Conservation (phyloP, 2,329 filamentous ascomycete species). For the Penicillium sp. region DNA sequence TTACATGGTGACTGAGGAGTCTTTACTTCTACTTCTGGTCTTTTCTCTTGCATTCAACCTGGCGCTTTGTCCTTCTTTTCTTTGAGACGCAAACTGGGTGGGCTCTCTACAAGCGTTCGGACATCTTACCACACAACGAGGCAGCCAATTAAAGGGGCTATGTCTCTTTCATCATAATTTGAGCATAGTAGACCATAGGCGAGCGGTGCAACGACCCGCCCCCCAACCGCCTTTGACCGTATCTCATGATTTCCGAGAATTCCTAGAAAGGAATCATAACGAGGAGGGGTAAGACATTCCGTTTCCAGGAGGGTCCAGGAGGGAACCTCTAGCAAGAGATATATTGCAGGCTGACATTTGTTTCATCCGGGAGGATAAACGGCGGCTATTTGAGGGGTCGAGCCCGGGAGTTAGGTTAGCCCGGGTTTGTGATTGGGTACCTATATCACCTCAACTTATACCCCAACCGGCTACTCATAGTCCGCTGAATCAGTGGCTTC, state of each 20-base stretch:
- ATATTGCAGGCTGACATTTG: conserved; percentile 13
- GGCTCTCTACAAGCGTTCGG: conserved; percentile 4
- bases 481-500: too few species aligned
- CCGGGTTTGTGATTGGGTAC: neutral
- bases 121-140: neutral
- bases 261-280: conserved; percentile 10
- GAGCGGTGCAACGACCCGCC: neutral
- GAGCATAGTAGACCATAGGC: neutral
- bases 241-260: conserved; percentile 2
- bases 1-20: neutral
- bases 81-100: neutral
- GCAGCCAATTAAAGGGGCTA: neutral
- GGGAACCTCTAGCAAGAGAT: conserved; percentile 37
- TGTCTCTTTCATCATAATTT: neutral
- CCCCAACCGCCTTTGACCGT: too few species aligned
- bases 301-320: too few species aligned
- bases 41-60: conserved; percentile 9
- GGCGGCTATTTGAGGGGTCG: conserved; percentile 13
- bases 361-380: conserved; percentile 20
- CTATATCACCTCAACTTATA: too few species aligned
- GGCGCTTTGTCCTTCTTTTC: conserved; percentile 7
- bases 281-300: conserved; percentile 28
- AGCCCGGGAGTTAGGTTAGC: conserved; percentile 10
- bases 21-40: neutral
- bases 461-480: neutral